Percentiles rank a stretch among this genome's conserved stretches.
These are phyloP conservation scores for Aspergillus fructus DNA, from an alignment of 2,329 filamentous ascomycete species.

Conservation along the genomic window DNA sequence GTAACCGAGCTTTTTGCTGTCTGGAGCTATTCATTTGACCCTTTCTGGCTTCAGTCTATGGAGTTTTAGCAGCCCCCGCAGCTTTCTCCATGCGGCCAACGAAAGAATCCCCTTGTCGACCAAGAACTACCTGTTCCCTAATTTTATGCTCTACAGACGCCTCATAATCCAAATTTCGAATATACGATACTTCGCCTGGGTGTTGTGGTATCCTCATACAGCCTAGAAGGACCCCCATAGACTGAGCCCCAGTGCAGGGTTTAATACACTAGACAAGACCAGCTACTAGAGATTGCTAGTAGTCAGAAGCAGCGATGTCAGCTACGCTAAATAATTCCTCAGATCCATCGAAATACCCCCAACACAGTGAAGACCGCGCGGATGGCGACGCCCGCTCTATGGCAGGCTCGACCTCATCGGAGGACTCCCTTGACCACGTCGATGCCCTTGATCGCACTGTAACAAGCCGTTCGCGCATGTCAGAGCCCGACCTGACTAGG, in stretches of 20 bases:
- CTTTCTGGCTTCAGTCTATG: background rate
- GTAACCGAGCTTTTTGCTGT: slow-evolving; percentile 1
- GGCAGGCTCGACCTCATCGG: slow-evolving; percentile 25
- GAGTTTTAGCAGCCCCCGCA: background rate
- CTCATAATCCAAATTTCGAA: background rate
- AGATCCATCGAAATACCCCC: slow-evolving; percentile 22
- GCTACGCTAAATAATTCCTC: slow-evolving; percentile 9
- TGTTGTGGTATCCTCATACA: background rate
- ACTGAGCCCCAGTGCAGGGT: background rate
- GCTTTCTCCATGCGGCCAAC: background rate
- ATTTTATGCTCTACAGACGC: background rate
- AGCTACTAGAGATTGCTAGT: background rate
- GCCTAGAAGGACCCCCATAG: background rate
- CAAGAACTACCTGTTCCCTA: background rate
- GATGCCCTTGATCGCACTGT: slow-evolving; percentile 29
- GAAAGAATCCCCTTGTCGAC: background rate
- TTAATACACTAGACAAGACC: background rate
- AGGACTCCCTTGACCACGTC: slow-evolving; percentile 25
- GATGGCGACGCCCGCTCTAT: slow-evolving; percentile 28
- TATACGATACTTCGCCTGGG: background rate
- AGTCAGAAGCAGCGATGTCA: slow-evolving; percentile 22
- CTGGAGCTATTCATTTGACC: background rate
- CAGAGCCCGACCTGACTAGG: slow-evolving; percentile 37
- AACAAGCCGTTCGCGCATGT: slow-evolving; percentile 30
- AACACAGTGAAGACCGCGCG: slow-evolving; percentile 12